These are phyloP conservation scores for Curvularia lunata DNA, from an alignment of 2,329 filamentous ascomycete species.

Conservation along the genomic window DNA sequence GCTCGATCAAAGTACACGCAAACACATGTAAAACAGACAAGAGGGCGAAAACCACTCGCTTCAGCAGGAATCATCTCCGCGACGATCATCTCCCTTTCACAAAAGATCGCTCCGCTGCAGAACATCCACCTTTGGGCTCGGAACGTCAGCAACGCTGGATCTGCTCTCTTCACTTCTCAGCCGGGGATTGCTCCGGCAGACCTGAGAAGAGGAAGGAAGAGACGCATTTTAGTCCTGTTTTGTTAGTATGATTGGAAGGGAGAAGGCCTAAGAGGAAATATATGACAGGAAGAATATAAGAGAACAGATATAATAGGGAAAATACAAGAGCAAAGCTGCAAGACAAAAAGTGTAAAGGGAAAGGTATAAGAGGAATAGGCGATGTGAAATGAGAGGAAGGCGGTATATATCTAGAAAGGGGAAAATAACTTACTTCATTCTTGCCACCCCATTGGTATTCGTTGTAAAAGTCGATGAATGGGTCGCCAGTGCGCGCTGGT, in stretches of 20 bases:
- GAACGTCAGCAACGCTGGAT: slow-evolving; percentile 18
- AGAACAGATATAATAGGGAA: too few species aligned
- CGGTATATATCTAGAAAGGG: too few species aligned
- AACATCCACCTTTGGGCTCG: slow-evolving; percentile 25
- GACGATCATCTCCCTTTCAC: not conserved
- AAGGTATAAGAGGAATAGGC: not conserved
- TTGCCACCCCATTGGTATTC: slow-evolving; percentile 31
- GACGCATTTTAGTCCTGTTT: not conserved
- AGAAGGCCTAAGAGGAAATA: not conserved
- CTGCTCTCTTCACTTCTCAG: slow-evolving; percentile 24
- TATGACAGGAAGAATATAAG: too few species aligned
- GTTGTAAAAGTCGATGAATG: slow-evolving; percentile 29
- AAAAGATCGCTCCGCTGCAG: slow-evolving; percentile 27
- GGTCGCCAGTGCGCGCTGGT: slow-evolving; percentile 17
- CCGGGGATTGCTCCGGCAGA: slow-evolving; percentile 23
- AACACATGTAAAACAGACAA: not conserved
- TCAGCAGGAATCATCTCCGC: too few species aligned
- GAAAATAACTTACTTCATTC: slow-evolving; percentile 25
- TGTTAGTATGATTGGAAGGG: not conserved
- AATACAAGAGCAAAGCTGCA: too few species aligned
- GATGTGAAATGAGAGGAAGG: not conserved
- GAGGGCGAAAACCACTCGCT: not conserved
- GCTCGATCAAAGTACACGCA: not conserved
- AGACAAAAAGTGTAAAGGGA: too few species aligned
- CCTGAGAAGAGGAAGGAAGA: slow-evolving; percentile 9